Base-by-base conservation (phyloP, 2,329 filamentous ascomycete species). In the Apiospora hydei region DNA sequence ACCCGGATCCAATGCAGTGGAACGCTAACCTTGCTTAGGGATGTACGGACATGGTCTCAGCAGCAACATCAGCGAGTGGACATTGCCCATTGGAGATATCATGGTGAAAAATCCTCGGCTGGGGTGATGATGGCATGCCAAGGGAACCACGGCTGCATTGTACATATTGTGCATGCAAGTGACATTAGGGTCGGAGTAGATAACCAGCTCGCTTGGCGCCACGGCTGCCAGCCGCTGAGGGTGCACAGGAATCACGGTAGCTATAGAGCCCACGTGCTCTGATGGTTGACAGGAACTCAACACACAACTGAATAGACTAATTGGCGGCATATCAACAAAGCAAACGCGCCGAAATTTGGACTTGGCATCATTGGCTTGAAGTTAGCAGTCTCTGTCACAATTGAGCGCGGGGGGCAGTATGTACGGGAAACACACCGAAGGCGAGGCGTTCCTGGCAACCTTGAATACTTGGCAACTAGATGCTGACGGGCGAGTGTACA, bases 121-220 rank as follows among this genome's bases (percentile, higher is more conserved):
- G 57, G 34, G 57, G 34, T 64, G 30, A 64, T 64, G 57, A 64
- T 41, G 34, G 57, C 57, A 64, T 64, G 57, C 57, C 57, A 64
- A 64, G 57, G n/a, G 14, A 18, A 64, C 57, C 41, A 64, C 34
- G 57, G 21, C 57, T 64, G 57, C 18, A 64, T 41, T 41, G 57
- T 64, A 30, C 57, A 41, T 38, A 38, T 41, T 38, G 8, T 64
- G 57, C 34, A 41, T 41, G 57, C 34, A 21, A 41, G 34, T n/a
- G 34, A 14, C 57, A 41, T 64, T 64, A 11, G 34, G 34, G 21
- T 24, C 34, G 21, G 57, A 34, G 4, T 24, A 21, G 34, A 18
- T 38, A n/a, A 64, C 18, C 10, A 13, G 30, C 16, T 64, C 53
- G 34, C 34, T 64, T 18, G 18, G 57, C n/a, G 41, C 13, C 4